These are phyloP conservation scores for Aspergillus luchuensis DNA, from an alignment of 2,329 filamentous ascomycete species.

Conservation along the genomic window DNA sequence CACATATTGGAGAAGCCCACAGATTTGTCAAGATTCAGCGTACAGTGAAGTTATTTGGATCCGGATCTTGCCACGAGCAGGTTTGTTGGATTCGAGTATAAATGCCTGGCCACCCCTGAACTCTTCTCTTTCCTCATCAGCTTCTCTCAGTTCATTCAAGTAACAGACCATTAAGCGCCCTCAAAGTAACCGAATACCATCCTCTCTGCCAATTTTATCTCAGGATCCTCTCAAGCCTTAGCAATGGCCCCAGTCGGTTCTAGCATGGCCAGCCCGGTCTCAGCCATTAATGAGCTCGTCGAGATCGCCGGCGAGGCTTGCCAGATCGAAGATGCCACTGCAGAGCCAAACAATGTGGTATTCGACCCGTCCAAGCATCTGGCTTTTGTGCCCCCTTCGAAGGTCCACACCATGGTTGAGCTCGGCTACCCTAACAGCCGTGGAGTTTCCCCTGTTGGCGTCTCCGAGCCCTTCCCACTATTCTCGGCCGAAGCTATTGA, in stretches of 20 bases:
- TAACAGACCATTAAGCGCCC: too few species aligned
- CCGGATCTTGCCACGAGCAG: too few species aligned
- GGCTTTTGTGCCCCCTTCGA: conserved; percentile 52
- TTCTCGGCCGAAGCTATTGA: conserved; percentile 64
- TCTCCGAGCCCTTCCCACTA: conserved; percentile 66
- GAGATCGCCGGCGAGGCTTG: neutral
- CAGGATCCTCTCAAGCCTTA: neutral
- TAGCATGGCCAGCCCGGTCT: neutral
- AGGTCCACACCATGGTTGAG: conserved; percentile 63
- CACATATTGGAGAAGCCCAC: too few species aligned
- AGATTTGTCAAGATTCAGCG: too few species aligned
- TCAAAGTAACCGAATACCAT: too few species aligned
- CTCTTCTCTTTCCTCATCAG: too few species aligned
- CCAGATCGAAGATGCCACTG: neutral
- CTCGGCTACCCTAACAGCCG: conserved; percentile 57
- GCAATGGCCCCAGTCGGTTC: neutral
- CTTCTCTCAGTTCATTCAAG: too few species aligned
- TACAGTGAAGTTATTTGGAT: too few species aligned
- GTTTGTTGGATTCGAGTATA: too few species aligned
- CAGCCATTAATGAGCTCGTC: neutral
- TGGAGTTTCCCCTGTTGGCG: conserved; percentile 64
- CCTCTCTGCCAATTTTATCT: too few species aligned
- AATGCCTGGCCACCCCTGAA: too few species aligned
- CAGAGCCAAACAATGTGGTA: neutral
- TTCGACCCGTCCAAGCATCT: conserved; percentile 62